Evolutionary conservation across 768 basidiomycete species (phyloP).

Genomic region (Neoboletus magnificus): DNA sequence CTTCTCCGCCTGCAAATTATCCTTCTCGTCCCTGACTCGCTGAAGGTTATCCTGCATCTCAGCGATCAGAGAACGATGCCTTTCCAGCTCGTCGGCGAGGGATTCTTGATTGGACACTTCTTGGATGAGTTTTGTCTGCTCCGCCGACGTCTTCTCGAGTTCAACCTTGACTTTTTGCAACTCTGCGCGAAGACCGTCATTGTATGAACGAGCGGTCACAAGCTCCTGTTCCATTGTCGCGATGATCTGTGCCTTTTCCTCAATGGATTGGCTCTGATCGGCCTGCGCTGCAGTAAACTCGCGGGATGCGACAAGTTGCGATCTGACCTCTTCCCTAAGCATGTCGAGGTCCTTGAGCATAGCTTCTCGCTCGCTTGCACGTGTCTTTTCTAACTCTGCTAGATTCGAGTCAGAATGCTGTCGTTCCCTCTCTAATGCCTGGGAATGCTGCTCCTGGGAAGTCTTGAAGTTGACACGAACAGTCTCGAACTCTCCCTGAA

Average conservation of each 20-base stretch:
- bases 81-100: conserved; percentile 70
- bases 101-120: conserved; percentile 76
- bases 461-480: conserved; percentile 44
- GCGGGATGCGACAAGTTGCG: conserved; percentile 47
- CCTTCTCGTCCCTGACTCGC: conserved; percentile 80
- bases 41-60: conserved; percentile 78
- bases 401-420: conserved; percentile 21
- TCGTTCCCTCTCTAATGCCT: conserved; percentile 27
- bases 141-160: conserved; percentile 52
- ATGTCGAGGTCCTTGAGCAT: conserved; percentile 47
- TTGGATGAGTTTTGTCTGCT: conserved; percentile 61
- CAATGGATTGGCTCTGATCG: conserved; percentile 46
- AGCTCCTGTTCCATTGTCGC: conserved; percentile 51
- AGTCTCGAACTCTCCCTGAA: conserved; percentile 54
- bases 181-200: conserved; percentile 41
- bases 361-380: conserved; percentile 20
- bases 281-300: conserved; percentile 36
- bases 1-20: conserved; percentile 70
- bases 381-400: conserved; percentile 16
- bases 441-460: conserved; percentile 15
- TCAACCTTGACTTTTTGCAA: conserved; percentile 53
- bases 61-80: conserved; percentile 68
- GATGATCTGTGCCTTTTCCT: conserved; percentile 49
- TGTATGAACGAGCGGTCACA: conserved; percentile 36
- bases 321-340: conserved; percentile 50